A percentile compares a stretch with the other conserved stretches of the same genome.
These are phyloP conservation scores for Inonotus hispidus DNA, from an alignment of 1,284 basidiomycete species.

Conservation along the genomic window DNA sequence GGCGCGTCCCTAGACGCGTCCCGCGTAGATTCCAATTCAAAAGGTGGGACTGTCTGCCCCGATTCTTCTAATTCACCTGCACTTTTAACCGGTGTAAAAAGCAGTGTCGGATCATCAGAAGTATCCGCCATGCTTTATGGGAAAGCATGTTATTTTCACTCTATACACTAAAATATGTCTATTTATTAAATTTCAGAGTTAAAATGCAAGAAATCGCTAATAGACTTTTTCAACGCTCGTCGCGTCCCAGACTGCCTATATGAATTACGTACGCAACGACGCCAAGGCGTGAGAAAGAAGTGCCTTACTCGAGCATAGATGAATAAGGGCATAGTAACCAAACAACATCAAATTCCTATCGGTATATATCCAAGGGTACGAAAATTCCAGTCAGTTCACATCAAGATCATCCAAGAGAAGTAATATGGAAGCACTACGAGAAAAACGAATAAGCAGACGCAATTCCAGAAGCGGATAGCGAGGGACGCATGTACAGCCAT, in stretches of 20 bases:
- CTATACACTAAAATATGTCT: too few relatives aligned
- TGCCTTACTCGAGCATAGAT: not conserved
- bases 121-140: not conserved
- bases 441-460: not conserved
- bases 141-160: too few relatives aligned
- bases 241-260: not conserved
- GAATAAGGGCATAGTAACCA: not conserved
- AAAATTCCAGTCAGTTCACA: not conserved
- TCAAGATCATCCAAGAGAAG: not conserved
- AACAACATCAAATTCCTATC: not conserved
- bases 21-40: not conserved
- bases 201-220: too few relatives aligned
- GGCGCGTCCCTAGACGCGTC: not conserved
- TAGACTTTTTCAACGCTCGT: not conserved
- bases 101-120: constrained; percentile 1
- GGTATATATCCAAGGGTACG: not conserved
- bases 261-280: not conserved
- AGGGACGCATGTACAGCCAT: constrained; percentile 3
- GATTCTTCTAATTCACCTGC: not conserved
- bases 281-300: not conserved
- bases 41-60: not conserved
- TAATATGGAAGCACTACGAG: not conserved
- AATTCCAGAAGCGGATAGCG: not conserved
- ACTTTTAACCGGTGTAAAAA: constrained; percentile 4
- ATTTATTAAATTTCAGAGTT: too few relatives aligned